Base-by-base conservation (phyloP, 148 eudicot species). In the Vaccinium corymbosum region DNA sequence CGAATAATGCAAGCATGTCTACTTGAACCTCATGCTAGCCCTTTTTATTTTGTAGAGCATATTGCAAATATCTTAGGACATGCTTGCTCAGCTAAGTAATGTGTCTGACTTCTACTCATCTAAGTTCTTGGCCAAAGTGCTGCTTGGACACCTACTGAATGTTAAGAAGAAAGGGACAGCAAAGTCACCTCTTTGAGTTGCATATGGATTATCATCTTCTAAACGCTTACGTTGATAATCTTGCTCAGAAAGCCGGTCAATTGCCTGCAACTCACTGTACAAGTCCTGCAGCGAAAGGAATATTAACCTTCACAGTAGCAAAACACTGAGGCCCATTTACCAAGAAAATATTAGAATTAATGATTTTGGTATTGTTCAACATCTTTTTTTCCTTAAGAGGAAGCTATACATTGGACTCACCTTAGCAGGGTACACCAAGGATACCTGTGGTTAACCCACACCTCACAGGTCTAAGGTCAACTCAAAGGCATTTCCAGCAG, bases 221-320 rank as follows among this genome's bases (percentile, higher is more conserved):
- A 59, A 88, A 74, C 85, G 84, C 83, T 87, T 92, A 10, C 57
- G 87, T 22, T 84, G 90, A 75, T 88, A 83, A 57, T 92, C 93
- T 86, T 90, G 90, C 79, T 92, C 91, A 42, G 88, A 76, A 50
- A 78, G 32, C 83, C 75, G 87, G 81, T 91, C 93, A 86, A 92
- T 83, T 76, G 85, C 81, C 80, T 89, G 86, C 86, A 90, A 76
- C 84, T 86, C 93, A 10, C 89, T 92, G 79, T 93, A 93, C 82
- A 93, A 80, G 20, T 93, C 95, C 95, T 93, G 89, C 56, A 75
- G 68, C 1, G 55, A 83, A 84, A 8, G 49, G 52, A 27, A 6
- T 2, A 52, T 55, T 73, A 80, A 53, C 71, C 56, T 80, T 72
- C n/a, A 55, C 19, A 76, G 72, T 48, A 7, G 42, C 10, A 9